A percentile compares a stretch with the other conserved stretches of the same genome.
Evolutionary conservation across 192 early-diverging fungal genomes (phyloP).

Genomic region (Coemansia sp.): DNA sequence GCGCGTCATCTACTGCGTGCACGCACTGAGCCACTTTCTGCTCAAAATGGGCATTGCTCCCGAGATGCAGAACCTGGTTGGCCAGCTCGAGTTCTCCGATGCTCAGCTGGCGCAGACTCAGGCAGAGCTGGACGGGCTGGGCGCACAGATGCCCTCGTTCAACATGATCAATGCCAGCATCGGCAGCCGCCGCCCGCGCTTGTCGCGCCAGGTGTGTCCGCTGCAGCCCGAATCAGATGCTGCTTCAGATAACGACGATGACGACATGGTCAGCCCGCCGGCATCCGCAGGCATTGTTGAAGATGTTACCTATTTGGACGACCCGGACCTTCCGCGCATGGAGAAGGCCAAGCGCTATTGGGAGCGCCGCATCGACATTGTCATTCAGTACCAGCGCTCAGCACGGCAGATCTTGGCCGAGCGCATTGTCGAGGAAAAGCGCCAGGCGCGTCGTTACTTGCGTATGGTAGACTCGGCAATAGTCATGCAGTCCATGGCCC

Average conservation of each 20-base stretch:
- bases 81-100: constrained; percentile 86
- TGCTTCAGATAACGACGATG: constrained; percentile 24
- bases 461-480: constrained; percentile 54
- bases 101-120: constrained; percentile 63
- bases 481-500: constrained; percentile 57
- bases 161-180: constrained; percentile 68
- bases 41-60: constrained; percentile 80
- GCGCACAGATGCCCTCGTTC: constrained; percentile 86
- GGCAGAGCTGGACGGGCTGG: constrained; percentile 76
- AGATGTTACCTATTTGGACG: constrained; percentile 42
- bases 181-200: constrained; percentile 33
- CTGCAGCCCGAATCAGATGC: constrained; percentile 34
- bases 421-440: constrained; percentile 52
- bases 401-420: constrained; percentile 52
- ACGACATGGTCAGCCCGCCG: neutral
- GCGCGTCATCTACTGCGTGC: constrained; percentile 97
- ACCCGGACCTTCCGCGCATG: constrained; percentile 30
- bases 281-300: neutral
- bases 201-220: constrained; percentile 49
- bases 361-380: constrained; percentile 52
- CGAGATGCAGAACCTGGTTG: constrained; percentile 89
- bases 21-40: constrained; percentile 92
- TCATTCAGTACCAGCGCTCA: constrained; percentile 53
- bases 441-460: constrained; percentile 54
- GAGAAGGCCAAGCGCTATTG: constrained; percentile 54